A percentile compares a stretch with the other conserved stretches of the same genome.
These are phyloP conservation scores for Naematelia encephala DNA, from an alignment of 768 basidiomycete species.

Conservation along the genomic window DNA sequence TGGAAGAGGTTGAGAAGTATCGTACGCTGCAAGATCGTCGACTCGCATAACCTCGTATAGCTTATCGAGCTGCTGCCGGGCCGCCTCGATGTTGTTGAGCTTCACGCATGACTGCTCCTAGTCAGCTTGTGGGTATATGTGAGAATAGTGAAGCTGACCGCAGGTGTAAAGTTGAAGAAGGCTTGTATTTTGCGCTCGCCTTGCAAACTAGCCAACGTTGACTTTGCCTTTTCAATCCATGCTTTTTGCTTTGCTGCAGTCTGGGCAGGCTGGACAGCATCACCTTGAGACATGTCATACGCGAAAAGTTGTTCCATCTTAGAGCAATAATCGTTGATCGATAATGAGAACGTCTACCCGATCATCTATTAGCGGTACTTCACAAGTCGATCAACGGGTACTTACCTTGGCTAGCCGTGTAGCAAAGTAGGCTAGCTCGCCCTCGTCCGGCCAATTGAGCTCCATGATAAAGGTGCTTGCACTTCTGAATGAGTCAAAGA, in stretches of 20 bases:
- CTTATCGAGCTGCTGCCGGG: constrained; percentile 82
- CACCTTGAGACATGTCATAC: constrained; percentile 80
- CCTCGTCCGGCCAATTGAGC: constrained; percentile 86
- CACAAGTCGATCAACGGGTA: constrained; percentile 4
- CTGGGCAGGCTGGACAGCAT: constrained; percentile 59
- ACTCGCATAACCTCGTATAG: constrained; percentile 90
- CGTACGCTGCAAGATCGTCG: constrained; percentile 63
- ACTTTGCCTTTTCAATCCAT: constrained; percentile 49
- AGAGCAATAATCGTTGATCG: constrained; percentile 85
- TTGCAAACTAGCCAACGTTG: constrained; percentile 56
- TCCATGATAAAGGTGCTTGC: constrained; percentile 84
- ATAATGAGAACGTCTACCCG: constrained; percentile 78
- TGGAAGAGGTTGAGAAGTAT: constrained; percentile 9
- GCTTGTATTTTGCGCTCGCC: constrained; percentile 91
- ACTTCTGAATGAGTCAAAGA: constrained; percentile 89
- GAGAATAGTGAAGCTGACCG: constrained; percentile 41
- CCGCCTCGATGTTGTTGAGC: constrained; percentile 93
- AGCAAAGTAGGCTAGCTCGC: constrained; percentile 83
- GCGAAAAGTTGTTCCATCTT: constrained; percentile 84
- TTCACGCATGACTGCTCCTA: constrained; percentile 80
- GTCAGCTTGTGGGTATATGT: not conserved
- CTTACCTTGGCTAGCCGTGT: constrained; percentile 80
- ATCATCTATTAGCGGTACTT: constrained; percentile 2
- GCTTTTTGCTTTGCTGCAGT: constrained; percentile 74
- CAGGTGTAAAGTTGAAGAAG: constrained; percentile 80